Conservation (phyloP, 2,329 filamentous ascomycete genomes). For the Arachnomyces sp. region DNA sequence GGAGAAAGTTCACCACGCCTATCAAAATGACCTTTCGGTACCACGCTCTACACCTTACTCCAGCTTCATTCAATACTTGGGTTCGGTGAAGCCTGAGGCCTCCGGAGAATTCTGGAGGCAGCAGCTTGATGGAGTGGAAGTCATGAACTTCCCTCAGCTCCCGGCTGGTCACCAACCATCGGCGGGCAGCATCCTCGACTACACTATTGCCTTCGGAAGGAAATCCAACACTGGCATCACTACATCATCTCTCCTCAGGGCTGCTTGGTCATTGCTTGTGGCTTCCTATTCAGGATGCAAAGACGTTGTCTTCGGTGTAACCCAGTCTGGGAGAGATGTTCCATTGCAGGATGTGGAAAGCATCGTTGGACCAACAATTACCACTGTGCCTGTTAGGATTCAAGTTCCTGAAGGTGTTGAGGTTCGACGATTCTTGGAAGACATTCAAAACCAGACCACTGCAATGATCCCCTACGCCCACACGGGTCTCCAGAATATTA, state of each 20-base stretch:
- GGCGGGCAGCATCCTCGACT: conserved; percentile 4
- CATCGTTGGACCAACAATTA: conserved; percentile 34
- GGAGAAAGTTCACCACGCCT: conserved; percentile 29
- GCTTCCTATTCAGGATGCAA: conserved; percentile 26
- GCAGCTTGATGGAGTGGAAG: conserved; percentile 9
- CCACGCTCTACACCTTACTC: conserved; percentile 11
- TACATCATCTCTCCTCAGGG: conserved; percentile 28
- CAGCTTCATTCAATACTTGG: conserved; percentile 19
- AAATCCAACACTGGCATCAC: conserved; percentile 11
- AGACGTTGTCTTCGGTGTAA: conserved; percentile 35
- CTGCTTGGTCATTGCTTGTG: conserved; percentile 33
- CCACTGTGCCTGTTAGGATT: conserved; percentile 32
- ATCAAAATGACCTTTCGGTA: conserved; percentile 13
- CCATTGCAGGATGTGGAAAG: conserved; percentile 28
- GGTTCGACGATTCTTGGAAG: conserved; percentile 41
- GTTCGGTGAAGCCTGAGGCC: conserved; percentile 7
- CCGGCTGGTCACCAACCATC: conserved; percentile 7
- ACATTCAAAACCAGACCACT: conserved; percentile 45
- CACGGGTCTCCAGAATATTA: conserved; percentile 39
- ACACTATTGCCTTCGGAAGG: conserved; percentile 3
- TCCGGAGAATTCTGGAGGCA: conserved; percentile 15
- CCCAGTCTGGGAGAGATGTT: conserved; percentile 33
- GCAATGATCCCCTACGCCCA: conserved; percentile 53
- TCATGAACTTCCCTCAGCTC: conserved; percentile 11
- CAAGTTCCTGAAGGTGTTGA: conserved; percentile 24